Base-by-base conservation (phyloP, 192 early-diverging fungal genomes). In the Podila horticola region DNA sequence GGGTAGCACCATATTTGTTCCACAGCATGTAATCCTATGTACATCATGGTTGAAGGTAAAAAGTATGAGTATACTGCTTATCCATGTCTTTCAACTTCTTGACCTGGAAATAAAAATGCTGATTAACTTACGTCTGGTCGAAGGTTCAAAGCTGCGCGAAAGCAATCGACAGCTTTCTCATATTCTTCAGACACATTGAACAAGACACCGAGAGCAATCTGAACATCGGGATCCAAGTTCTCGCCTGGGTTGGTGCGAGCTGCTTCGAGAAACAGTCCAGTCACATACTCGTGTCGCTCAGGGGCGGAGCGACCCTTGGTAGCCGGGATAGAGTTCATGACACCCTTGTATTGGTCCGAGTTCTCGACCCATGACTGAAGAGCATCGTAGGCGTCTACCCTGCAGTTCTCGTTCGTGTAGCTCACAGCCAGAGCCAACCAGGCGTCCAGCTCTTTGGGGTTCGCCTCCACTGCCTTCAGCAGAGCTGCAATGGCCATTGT, bases 1-100 rank as follows among this genome's bases (percentile, higher is more conserved):
- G 88, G 1, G 97, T 99, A 5, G 98, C 98, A 10, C 98, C 98
- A 30, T 99, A 88, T 70, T 96, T 95, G 87, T 99, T 99, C 95
- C 95, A 99, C 45, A 98, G 86, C 74, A 97, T 85, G 79, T 97
- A 98, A 77, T 98, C 95, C 82, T 92, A 72, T 28, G 57, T 1
- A 51, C 63, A 22, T 30, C 19, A 50, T 11, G 38, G 24, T 24
- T 31, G 63, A 29, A n/a, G 52, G 19, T 4, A 34, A 1, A 0
- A 9, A 7, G 62, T 11, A 22, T 3, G 2, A 8, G 24, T n/a
- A 24, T 3, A 2, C 4, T 4, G 19, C 6, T 7, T 13, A 12
- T 19, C 20, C 22, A 19, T 4, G 2, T 22, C 11, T 8, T 2
- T 64, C 22, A 9, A n/a, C 24, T n/a, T 41, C 3, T 5, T 17